Evolutionary conservation across 257 asterid genomes (phyloP).

Genomic region (Ophiorrhiza pumila): DNA sequence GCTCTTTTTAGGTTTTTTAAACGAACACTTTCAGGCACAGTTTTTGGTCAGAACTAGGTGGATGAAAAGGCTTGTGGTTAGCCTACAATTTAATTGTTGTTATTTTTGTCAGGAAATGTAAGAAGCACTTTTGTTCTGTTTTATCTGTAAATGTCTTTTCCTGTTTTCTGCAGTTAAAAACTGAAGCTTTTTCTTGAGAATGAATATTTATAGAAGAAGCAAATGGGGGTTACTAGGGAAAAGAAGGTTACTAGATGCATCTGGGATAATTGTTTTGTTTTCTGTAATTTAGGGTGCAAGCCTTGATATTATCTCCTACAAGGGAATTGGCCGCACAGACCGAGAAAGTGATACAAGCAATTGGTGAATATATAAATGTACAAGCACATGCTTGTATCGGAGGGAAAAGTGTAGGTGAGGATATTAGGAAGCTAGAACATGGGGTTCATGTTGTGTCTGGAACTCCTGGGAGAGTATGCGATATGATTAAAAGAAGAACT

Average conservation of each 20-base stretch:
- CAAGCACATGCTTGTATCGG: constrained; percentile 98
- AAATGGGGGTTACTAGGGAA: neutral
- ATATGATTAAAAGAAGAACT: constrained; percentile 97
- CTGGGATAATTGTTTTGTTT: constrained; percentile 3
- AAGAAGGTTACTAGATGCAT: neutral
- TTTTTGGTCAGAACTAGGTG: neutral
- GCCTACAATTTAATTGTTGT: too few relatives aligned
- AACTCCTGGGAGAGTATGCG: constrained; percentile 98
- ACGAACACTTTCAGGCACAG: neutral
- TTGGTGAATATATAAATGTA: constrained; percentile 76
- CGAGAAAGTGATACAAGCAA: constrained; percentile 81
- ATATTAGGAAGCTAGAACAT: constrained; percentile 85
- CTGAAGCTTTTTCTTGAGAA: neutral
- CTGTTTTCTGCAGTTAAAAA: neutral
- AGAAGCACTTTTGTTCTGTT: neutral
- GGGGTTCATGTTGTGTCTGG: constrained; percentile 99
- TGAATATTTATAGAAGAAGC: neutral
- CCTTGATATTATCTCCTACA: constrained; percentile 90
- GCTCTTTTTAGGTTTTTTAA: neutral
- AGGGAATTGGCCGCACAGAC: constrained; percentile 98
- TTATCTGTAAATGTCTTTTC: neutral
- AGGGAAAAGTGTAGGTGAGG: constrained; percentile 97
- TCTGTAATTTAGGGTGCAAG: constrained; percentile 66
- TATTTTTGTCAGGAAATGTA: neutral
- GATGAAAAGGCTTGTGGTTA: neutral